phyloP scores from a whole-genome alignment of 2,329 filamentous ascomycete genomes.

The Scleromitrula shiraiana region DNA sequence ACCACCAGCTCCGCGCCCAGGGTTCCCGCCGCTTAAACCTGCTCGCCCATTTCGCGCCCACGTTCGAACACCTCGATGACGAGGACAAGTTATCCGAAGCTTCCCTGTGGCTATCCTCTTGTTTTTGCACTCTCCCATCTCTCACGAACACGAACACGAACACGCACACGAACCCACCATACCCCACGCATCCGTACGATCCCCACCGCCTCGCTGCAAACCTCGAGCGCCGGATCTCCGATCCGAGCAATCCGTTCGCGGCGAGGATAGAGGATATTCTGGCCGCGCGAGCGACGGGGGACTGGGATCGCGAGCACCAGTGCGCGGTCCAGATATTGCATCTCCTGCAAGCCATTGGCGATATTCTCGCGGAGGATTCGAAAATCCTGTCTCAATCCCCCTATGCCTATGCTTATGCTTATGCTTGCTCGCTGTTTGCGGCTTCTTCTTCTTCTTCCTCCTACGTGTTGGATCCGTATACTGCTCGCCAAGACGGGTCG shows the following conservation, averaged over 20 bases:
- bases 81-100: conserved; percentile 2
- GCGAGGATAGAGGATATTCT: background rate
- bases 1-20: conserved; percentile 2
- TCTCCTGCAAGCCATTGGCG: conserved; percentile 2
- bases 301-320: background rate
- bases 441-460: too few species aligned
- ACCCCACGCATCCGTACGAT: too few species aligned
- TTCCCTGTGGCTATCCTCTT: conserved; percentile 1
- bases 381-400: background rate
- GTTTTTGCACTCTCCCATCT: background rate
- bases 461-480: too few species aligned
- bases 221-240: background rate
- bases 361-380: conserved; percentile 5
- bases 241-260: background rate
- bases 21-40: conserved; percentile 3
- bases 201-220: too few species aligned
- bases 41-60: background rate
- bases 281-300: background rate
- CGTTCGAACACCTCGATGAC: conserved; percentile 5
- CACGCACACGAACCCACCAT: too few species aligned
- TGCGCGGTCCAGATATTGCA: conserved; percentile 4
- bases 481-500: too few species aligned
- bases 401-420: too few species aligned
- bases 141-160: too few species aligned
- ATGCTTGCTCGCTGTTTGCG: too few species aligned